Conservation (phyloP, 139 green algal species). For the Tetradesmus obliquus region DNA sequence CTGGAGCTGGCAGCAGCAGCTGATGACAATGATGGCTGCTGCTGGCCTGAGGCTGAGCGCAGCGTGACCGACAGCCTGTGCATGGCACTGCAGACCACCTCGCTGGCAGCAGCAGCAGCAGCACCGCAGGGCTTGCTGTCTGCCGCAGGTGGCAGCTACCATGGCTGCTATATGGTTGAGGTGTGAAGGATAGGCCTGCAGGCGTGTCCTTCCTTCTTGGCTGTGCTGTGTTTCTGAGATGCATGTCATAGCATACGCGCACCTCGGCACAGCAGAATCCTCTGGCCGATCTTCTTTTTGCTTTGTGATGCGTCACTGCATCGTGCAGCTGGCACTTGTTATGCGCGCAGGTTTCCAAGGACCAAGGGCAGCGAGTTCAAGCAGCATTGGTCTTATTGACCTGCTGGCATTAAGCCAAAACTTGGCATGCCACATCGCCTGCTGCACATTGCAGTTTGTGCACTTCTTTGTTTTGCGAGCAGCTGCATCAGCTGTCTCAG, state of each 20-base stretch:
- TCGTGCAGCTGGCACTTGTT: too few relatives aligned
- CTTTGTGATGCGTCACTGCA: too few relatives aligned
- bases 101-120: background rate
- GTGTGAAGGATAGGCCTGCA: background rate
- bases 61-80: constrained; percentile 27
- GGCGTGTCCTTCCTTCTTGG: background rate
- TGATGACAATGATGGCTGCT: background rate
- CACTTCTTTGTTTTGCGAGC: background rate
- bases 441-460: background rate
- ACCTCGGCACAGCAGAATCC: too few relatives aligned
- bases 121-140: background rate
- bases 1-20: background rate
- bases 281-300: too few relatives aligned
- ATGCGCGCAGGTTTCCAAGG: too few relatives aligned
- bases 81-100: constrained; percentile 11
- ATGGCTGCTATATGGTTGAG: background rate
- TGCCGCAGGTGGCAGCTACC: background rate
- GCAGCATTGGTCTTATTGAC: background rate
- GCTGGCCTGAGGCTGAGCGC: background rate
- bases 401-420: background rate
- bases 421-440: background rate
- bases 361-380: background rate
- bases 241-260: background rate
- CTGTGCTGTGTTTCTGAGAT: background rate
- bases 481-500: too few relatives aligned